phyloP scores from a whole-genome alignment of 2,329 filamentous ascomycete species.

The Aspergillus piperis region DNA sequence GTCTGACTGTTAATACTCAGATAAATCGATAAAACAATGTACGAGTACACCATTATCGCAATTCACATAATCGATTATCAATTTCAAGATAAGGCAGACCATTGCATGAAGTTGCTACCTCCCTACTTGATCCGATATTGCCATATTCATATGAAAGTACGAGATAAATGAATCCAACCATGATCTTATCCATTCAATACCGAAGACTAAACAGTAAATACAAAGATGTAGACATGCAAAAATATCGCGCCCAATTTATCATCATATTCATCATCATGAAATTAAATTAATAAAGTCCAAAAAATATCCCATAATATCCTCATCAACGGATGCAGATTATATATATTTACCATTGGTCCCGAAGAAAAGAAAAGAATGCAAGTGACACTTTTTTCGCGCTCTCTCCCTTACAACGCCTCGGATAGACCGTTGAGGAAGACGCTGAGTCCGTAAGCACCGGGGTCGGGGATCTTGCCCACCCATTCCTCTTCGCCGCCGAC shows the following conservation, averaged over 20 bases:
- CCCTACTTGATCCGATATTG: too few species aligned
- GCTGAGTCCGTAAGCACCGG: constrained; percentile 75
- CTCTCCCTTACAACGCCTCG: constrained; percentile 44
- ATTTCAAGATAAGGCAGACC: too few species aligned
- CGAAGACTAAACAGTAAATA: neutral
- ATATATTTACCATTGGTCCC: constrained; percentile 30
- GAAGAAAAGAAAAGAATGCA: constrained; percentile 4
- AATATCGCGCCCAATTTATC: constrained; percentile 8
- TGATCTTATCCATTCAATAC: too few species aligned
- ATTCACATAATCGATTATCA: too few species aligned
- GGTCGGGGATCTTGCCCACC: constrained; percentile 74
- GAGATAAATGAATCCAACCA: too few species aligned
- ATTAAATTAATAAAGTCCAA: neutral
- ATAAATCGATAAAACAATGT: neutral
- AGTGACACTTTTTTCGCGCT: neutral
- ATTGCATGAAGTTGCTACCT: too few species aligned
- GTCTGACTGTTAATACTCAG: neutral
- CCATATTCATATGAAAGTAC: too few species aligned
- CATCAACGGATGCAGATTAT: constrained; percentile 12
- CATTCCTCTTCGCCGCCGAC: constrained; percentile 66
- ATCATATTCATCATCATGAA: constrained; percentile 8
- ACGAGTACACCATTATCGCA: neutral
- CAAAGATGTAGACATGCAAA: neutral
- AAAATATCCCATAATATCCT: neutral
- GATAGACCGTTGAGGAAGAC: constrained; percentile 80